Evolutionary conservation across 768 basidiomycete species (phyloP), one percentile per base, ranked within the genome.

Genomic region (Tubosaeta sp.): DNA sequence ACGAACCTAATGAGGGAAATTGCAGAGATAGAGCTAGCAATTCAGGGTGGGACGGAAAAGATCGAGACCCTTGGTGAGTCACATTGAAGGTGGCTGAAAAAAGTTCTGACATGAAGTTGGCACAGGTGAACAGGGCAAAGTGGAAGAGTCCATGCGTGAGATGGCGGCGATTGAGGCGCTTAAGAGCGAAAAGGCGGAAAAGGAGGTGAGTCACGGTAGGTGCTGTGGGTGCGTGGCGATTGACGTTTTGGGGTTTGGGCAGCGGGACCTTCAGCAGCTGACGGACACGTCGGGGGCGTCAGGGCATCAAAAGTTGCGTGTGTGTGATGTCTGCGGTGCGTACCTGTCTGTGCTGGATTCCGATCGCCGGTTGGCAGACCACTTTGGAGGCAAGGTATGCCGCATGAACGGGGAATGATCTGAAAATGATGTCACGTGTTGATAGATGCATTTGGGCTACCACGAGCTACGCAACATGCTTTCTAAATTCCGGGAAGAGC

Each of bases 241-340:
- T 60, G 57, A 53, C 53, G 49, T 46, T 48, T 47, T 55, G 43
- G 51, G 50, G 38, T 39, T 31, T 42, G 7, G 46, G 54, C 55
- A 94, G 89, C 86, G 91, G 52, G 97, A 98, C 64, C 77, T 98
- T 42, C 94, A 97, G 72, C 86, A 94, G 70, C 76, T 99, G 58
- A 97, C 95, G 38, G 97, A 99, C 67, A 98, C 93, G 29, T 95
- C 95, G 37, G 97, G 97, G 51, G 97, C 97, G 6, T 97, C 94
- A 51, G 97, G 97, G n/a, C 97, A 99, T 77, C 97, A 99, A 73
- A 98, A 98, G 73, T 76, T 99, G 61, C 87, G 97, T 56, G 97
- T 99, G n/a, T 98, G 97, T 75, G 97, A 99, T 75, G 95, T 97
- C 27, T 99, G 97, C 68, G 97, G 97, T 63, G 97, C 97, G n/a